Evolutionary conservation across 2,329 filamentous ascomycete species (phyloP), one percentile per base, ranked within the genome.

Genomic region (Knufia fluminis): DNA sequence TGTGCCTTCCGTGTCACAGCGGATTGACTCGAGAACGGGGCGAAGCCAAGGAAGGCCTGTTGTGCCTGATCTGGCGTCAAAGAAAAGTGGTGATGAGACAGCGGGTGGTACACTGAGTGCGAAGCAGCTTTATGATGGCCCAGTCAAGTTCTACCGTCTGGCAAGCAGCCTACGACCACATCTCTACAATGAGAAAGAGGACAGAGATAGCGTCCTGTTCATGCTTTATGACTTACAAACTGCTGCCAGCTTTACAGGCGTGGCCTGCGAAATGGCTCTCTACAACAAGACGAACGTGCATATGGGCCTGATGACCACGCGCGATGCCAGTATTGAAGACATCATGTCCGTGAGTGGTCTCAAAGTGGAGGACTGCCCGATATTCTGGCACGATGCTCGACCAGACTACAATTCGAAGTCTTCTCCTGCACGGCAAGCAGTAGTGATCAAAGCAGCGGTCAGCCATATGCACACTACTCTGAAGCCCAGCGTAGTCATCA

Each of bases 201-300:
- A 68, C 32, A 86, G 85, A 60, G 77, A 77, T 45, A 89, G 89
- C 60, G 76, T 95, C 14, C 66, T 96, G 2, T 95, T 95, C 62
- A 83, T 82, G 3, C 82, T 85, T 2, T 82, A 86, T 0, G 89
- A 76, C 53, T 67, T 94, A 45, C 78, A 78, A 63, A 92, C 86
- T 61, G 79, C 82, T 14, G 77, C 86, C 0, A 76, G 77, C 26
- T 64, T 96, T 47, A 70, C 95, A 26, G 88, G 89, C 0, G 72
- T 95, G 62, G 87, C 90, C 4, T 97, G 92, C 65, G 79, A 86
- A 59, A 96, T 96, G 90, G 82, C 82, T 4, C 65, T 66, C 19
- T 76, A 81, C 65, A 74, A 77, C 49, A 73, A 77, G 51, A 94
- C 80, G 60, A 76, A 80, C 54, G 88, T 96, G 7, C 91, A 97